Conservation (phyloP, 2,329 filamentous ascomycete genomes). For the Diplodia intermedia region DNA sequence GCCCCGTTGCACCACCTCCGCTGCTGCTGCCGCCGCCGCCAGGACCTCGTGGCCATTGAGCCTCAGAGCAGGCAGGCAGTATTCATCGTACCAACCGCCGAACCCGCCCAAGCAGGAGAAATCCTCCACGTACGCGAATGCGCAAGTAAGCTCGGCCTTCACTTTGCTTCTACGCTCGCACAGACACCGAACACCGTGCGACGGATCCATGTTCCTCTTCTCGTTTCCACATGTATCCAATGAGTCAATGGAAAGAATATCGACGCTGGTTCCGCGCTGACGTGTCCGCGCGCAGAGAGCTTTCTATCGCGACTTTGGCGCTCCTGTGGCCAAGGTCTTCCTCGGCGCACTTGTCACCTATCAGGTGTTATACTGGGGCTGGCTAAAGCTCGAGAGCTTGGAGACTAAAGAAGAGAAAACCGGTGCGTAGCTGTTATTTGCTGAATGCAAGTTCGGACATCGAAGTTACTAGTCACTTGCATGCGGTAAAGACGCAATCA, state of each 20-base stretch:
- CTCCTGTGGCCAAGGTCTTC: slow-evolving; percentile 75
- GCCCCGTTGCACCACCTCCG: slow-evolving; percentile 14
- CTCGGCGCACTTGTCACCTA: slow-evolving; percentile 79
- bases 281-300: slow-evolving; percentile 54
- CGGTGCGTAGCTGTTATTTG: slow-evolving; percentile 51
- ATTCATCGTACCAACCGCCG: slow-evolving; percentile 28
- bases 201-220: not conserved
- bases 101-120: slow-evolving; percentile 16
- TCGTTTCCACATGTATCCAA: not conserved
- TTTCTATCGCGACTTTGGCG: slow-evolving; percentile 78
- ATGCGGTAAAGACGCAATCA: not conserved
- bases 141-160: slow-evolving; percentile 19
- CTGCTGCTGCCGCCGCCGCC: not conserved
- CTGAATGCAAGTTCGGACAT: not conserved
- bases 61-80: slow-evolving; percentile 4
- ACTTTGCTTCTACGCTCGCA: not conserved
- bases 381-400: slow-evolving; percentile 75
- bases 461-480: not conserved
- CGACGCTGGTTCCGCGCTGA: not conserved
- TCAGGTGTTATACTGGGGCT: slow-evolving; percentile 76
- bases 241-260: not conserved
- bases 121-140: slow-evolving; percentile 27
- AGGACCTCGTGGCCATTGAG: not conserved
- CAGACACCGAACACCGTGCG: not conserved
- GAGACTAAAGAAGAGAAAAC: slow-evolving; percentile 68